Conservation (phyloP, 2,329 filamentous ascomycete genomes). For the Ophidiomyces ophidiicola region DNA sequence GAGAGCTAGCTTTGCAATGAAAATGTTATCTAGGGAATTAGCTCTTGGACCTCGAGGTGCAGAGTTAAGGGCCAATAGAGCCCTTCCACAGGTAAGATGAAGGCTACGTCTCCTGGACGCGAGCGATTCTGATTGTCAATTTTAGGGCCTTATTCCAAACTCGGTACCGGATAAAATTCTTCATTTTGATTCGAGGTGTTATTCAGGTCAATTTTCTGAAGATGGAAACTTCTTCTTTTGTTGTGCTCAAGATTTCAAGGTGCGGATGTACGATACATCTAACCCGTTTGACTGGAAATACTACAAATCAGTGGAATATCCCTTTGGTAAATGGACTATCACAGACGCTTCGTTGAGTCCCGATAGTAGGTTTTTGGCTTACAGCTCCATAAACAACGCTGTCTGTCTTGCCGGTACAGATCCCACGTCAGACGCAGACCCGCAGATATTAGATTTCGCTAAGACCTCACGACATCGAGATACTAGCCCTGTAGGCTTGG, state of each 20-base stretch:
- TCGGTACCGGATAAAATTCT: constrained; percentile 74
- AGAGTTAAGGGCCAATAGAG: constrained; percentile 48
- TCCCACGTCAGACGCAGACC: constrained; percentile 66
- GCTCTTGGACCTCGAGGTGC: constrained; percentile 51
- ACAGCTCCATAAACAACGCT: constrained; percentile 72
- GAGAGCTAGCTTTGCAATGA: constrained; percentile 49
- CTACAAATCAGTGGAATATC: constrained; percentile 80
- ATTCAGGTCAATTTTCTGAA: constrained; percentile 91
- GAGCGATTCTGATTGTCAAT: neutral
- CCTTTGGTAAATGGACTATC: constrained; percentile 85
- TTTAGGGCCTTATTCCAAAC: constrained; percentile 60
- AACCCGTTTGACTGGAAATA: constrained; percentile 93
- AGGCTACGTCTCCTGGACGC: neutral
- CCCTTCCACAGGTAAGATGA: constrained; percentile 54
- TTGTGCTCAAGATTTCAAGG: constrained; percentile 81
- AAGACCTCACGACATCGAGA: constrained; percentile 34
- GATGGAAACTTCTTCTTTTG: constrained; percentile 97
- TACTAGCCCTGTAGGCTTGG: constrained; percentile 10
- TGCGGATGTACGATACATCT: constrained; percentile 94
- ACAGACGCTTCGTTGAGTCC: constrained; percentile 86
- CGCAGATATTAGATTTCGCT: constrained; percentile 63
- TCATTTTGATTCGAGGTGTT: constrained; percentile 73
- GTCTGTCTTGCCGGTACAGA: constrained; percentile 83
- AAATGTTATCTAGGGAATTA: constrained; percentile 70
- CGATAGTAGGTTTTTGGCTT: constrained; percentile 83